A percentile compares a stretch with the other conserved stretches of the same genome.
phyloP scores from a whole-genome alignment of 2,329 filamentous ascomycete species.

The Fusarium xylarioides region DNA sequence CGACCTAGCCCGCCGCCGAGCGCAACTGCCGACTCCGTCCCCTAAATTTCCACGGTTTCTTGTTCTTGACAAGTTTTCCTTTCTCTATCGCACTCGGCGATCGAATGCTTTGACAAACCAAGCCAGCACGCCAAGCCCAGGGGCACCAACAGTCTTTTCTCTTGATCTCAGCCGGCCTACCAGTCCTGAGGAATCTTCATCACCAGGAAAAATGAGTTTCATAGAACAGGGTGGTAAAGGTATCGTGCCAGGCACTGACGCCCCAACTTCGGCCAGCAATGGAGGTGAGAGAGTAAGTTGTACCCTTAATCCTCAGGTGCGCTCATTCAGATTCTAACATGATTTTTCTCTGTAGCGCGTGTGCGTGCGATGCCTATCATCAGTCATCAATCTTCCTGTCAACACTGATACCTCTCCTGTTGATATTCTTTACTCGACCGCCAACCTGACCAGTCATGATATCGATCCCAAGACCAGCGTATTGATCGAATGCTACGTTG shows the following conservation, averaged over 20 bases:
- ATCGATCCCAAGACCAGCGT: conserved; percentile 74
- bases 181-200: conserved; percentile 45
- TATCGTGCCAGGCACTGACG: conserved; percentile 69
- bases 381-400: conserved; percentile 75
- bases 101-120: conserved; percentile 47
- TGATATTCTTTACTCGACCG: conserved; percentile 76
- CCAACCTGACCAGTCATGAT: conserved; percentile 67
- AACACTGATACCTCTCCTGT: conserved; percentile 76
- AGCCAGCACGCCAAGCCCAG: conserved; percentile 46
- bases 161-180: conserved; percentile 46
- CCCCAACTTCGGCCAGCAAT: conserved; percentile 83
- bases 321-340: conserved; percentile 6
- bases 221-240: conserved; percentile 58
- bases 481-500: conserved; percentile 79
- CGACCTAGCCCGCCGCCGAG: conserved; percentile 57
- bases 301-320: neutral
- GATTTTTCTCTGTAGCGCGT: conserved; percentile 63
- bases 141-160: conserved; percentile 49
- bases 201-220: conserved; percentile 47
- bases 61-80: conserved; percentile 59
- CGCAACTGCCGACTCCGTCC: conserved; percentile 51
- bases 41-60: conserved; percentile 47
- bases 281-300: conserved; percentile 75
- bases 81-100: conserved; percentile 55
- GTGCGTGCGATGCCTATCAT: conserved; percentile 75